These are phyloP conservation scores for Erysimum cheiranthoides DNA, from an alignment of 345 rosid species.

Conservation along the genomic window DNA sequence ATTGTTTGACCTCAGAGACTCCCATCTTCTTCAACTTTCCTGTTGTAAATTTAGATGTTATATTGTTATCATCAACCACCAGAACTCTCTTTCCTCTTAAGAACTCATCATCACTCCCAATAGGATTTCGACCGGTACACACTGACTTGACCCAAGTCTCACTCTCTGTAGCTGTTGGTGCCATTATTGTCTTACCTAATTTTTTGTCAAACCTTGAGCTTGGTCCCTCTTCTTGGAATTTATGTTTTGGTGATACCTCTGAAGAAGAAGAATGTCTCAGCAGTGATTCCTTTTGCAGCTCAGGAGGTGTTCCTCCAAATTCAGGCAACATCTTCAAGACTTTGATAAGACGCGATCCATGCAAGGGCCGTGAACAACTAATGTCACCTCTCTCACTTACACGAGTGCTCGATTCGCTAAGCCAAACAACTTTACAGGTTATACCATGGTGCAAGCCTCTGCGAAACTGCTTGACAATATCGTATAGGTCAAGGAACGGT, in stretches of 20 bases:
- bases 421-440: conserved; percentile 70
- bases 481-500: conserved; percentile 47
- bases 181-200: conserved; percentile 1
- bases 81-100: conserved; percentile 63
- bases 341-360: conserved; percentile 63
- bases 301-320: conserved; percentile 48
- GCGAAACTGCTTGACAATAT: conserved; percentile 54
- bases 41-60: conserved; percentile 39
- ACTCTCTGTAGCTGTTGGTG: background rate
- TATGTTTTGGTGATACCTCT: background rate
- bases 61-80: conserved; percentile 59
- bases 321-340: conserved; percentile 65
- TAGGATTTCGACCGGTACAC: conserved; percentile 14
- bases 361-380: conserved; percentile 56
- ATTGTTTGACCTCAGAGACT: conserved; percentile 50
- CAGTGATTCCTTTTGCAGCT: conserved; percentile 33
- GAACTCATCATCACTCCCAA: conserved; percentile 10
- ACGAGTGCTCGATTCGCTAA: conserved; percentile 49
- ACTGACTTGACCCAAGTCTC: background rate
- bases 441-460: conserved; percentile 42
- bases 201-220: conserved; percentile 26
- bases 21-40: conserved; percentile 52
- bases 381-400: conserved; percentile 42
- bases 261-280: conserved; percentile 10
- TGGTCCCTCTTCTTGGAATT: conserved; percentile 34